Percentiles rank a stretch among this genome's conserved stretches.
These are phyloP conservation scores for Exophiala phaeomuriformis DNA, from an alignment of 2,329 filamentous ascomycete species.

Conservation along the genomic window DNA sequence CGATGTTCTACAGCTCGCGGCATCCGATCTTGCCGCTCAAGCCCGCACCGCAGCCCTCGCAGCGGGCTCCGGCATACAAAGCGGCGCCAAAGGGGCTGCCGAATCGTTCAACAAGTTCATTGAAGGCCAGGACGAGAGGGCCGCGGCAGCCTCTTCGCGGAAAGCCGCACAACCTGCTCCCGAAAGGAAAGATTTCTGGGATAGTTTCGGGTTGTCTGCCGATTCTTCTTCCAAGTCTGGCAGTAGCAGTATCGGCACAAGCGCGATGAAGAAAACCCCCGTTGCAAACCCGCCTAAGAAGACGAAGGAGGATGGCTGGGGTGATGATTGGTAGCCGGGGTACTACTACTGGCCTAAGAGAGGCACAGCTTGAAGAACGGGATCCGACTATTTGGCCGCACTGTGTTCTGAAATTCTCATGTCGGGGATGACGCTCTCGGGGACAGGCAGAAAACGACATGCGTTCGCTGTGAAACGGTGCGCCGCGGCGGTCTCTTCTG, in stretches of 20 bases:
- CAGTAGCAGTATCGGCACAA: constrained; percentile 51
- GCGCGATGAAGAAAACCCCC: constrained; percentile 51
- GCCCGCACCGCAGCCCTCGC: constrained; percentile 51
- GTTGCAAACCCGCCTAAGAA: constrained; percentile 27
- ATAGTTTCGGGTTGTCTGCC: constrained; percentile 55
- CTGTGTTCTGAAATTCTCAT: too few relatives aligned
- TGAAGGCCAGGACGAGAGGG: constrained; percentile 55
- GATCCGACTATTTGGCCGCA: too few relatives aligned
- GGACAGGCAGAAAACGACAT: too few relatives aligned
- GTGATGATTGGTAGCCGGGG: constrained; percentile 41
- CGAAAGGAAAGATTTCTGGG: constrained; percentile 81
- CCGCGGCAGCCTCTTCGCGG: constrained; percentile 29
- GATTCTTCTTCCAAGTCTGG: constrained; percentile 12
- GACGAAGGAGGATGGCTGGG: constrained; percentile 52
- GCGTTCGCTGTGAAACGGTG: too few relatives aligned
- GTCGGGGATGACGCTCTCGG: too few relatives aligned
- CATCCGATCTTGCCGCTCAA: constrained; percentile 70
- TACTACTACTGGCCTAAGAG: too few relatives aligned
- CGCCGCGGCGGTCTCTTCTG: too few relatives aligned
- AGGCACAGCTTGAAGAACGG: too few relatives aligned
- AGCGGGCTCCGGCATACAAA: constrained; percentile 55
- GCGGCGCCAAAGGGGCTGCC: constrained; percentile 64
- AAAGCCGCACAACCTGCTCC: constrained; percentile 51
- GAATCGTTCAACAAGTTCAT: constrained; percentile 81
- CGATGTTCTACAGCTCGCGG: constrained; percentile 55